These are phyloP conservation scores for Triadica sebifera DNA, from an alignment of 345 rosid species.

Conservation along the genomic window DNA sequence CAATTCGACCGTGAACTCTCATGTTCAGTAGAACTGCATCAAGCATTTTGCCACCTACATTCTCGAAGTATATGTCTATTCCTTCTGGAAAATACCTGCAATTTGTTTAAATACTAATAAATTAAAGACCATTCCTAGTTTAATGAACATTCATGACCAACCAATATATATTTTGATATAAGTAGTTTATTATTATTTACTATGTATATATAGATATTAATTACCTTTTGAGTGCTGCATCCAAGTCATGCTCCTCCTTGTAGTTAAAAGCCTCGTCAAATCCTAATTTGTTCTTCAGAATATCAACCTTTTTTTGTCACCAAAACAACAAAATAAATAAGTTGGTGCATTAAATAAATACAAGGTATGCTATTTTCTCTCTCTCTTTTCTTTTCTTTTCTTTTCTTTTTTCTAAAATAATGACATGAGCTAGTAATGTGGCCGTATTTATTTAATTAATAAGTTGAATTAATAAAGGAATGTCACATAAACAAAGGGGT, in stretches of 20 bases:
- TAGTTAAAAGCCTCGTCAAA: conserved; percentile 67
- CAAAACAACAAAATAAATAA: background rate
- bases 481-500: no score
- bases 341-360: no score
- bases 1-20: conserved; percentile 10
- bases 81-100: conserved; percentile 13
- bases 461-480: no score
- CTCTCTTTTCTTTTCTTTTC: no score
- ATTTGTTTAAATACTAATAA: background rate
- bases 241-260: conserved; percentile 44
- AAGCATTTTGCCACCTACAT: conserved; percentile 17
- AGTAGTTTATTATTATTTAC: no score
- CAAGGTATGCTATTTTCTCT: no score
- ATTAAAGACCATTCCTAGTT: background rate
- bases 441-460: no score
- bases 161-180: no score
- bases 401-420: no score
- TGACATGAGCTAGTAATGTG: no score
- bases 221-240: conserved; percentile 46
- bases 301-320: conserved; percentile 31
- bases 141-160: no score
- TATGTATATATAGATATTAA: background rate
- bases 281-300: conserved; percentile 55
- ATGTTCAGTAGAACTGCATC: conserved; percentile 6
- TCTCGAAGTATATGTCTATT: conserved; percentile 13